Evolutionary conservation across 371 early-diverging fungal species (phyloP).

Genomic region (Nosema granulosis): DNA sequence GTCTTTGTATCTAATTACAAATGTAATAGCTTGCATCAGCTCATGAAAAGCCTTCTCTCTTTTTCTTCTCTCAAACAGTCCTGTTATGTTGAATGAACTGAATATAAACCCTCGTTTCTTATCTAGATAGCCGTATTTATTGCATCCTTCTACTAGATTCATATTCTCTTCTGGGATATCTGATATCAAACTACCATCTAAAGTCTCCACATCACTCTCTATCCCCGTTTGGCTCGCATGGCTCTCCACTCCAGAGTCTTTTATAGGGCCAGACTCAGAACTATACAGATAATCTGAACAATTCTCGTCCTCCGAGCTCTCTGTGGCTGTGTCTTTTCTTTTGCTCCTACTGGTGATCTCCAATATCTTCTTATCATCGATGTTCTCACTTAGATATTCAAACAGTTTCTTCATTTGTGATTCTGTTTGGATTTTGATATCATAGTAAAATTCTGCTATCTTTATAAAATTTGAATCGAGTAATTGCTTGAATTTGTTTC

Average conservation of each 20-base stretch:
- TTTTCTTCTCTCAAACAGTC: slow-evolving; percentile 29
- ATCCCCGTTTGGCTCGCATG: background rate
- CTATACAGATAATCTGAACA: background rate
- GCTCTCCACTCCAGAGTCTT: background rate
- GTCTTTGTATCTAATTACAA: slow-evolving; percentile 59
- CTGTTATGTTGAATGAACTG: slow-evolving; percentile 25
- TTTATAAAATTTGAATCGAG: slow-evolving; percentile 50
- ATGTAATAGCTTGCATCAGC: slow-evolving; percentile 57
- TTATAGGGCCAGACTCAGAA: background rate
- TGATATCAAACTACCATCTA: background rate
- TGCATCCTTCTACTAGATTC: background rate
- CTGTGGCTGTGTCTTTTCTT: background rate
- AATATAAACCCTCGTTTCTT: background rate
- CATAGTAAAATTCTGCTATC: slow-evolving; percentile 60
- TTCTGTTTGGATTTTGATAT: slow-evolving; percentile 57
- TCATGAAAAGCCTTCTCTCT: slow-evolving; percentile 61
- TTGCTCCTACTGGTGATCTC: background rate
- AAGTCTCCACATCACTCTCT: slow-evolving; percentile 1
- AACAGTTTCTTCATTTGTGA: slow-evolving; percentile 53
- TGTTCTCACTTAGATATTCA: slow-evolving; percentile 7
- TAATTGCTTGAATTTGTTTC: slow-evolving; percentile 32
- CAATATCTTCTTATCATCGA: background rate
- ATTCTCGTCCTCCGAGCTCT: background rate
- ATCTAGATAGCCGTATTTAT: background rate
- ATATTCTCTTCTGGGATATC: background rate